Evolutionary conservation across 1,139 yeast species (phyloP), one percentile per base, ranked within the genome.

Genomic region (Hansenula lynferdii): DNA sequence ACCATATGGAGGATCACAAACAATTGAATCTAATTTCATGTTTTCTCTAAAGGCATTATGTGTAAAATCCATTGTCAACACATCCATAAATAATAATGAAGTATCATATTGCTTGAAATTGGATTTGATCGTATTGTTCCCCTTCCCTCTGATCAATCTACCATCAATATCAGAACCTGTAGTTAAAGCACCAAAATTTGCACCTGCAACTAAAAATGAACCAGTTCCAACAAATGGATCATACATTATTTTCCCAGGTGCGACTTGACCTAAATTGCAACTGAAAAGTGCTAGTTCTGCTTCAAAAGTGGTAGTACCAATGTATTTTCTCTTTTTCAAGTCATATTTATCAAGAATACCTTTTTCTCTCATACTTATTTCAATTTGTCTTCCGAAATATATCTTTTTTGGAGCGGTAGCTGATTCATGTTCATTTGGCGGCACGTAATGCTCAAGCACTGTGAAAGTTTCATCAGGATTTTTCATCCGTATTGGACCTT

Each of bases 141-240:
- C 70, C 49, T 85, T 85, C 0, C 98, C 98, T 45, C 77, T 72
- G 35, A 92, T 69, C 58, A 87, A 77, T 39, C 97, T 70, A 5
- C 87, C 82, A 56, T 92, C 98, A 38, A 92, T 90, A 60, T 92
- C 99, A 0, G 96, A 82, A 0, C 97, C 97, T 32, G 85, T 64
- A 0, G 89, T 77, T 11, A 80, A 55, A 0, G 92, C 95, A 2
- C 96, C 96, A 57, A 76, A 87, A 48, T 83, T 76, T 0, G 94
- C 89, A 10, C 92, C 95, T 1, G 97, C 90, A 2, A 89, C 85
- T 35, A 92, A 66, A 54, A 92, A 92, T 17, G 97, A 87, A 0
- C 98, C 99, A 0, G 99, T 92, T 0, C 99, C 99, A 3, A 86
- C 86, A 64, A 92, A 92, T 12, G 99, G 98, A 61, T 92, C 99